Conservation (phyloP, 495 filamentous ascomycete genomes). For the Talaromyces borbonicus region DNA sequence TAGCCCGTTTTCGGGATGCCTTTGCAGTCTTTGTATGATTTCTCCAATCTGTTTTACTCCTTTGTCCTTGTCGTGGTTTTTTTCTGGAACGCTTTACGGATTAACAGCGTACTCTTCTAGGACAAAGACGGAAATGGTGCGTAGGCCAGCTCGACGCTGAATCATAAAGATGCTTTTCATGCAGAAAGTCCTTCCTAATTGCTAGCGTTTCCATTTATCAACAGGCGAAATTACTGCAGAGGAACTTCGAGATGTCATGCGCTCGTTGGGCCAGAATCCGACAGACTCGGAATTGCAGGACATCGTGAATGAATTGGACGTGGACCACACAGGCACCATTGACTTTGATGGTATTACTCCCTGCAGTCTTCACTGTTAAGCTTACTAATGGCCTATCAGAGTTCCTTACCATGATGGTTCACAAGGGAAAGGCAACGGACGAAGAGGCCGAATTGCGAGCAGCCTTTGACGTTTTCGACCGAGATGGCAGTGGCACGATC, state of each 20-base stretch:
- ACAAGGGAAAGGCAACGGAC: conserved; percentile 25
- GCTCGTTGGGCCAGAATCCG: conserved; percentile 35
- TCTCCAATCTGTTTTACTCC: not conserved
- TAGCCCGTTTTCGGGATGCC: conserved; percentile 10
- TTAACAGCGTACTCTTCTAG: too few species aligned
- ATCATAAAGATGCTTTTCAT: too few species aligned
- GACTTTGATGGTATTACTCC: conserved; percentile 28
- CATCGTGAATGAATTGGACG: conserved; percentile 37
- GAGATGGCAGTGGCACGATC: conserved; percentile 38
- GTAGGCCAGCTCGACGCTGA: not conserved
- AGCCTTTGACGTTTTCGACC: conserved; percentile 41
- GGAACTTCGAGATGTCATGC: conserved; percentile 35
- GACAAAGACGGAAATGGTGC: conserved; percentile 18
- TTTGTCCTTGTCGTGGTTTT: not conserved
- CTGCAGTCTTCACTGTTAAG: not conserved
- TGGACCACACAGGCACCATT: conserved; percentile 35
- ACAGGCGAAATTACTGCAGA: conserved; percentile 31
- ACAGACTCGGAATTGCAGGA: conserved; percentile 32
- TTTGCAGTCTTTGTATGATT: conserved; percentile 15
- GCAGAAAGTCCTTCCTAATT: too few species aligned
- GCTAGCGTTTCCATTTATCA: too few species aligned
- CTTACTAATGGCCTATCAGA: conserved; percentile 15
- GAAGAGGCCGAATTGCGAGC: conserved; percentile 35
- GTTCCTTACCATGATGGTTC: conserved; percentile 39
- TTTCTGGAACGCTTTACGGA: too few species aligned